Percentiles rank a stretch among this genome's conserved stretches.
Conservation (phyloP, 2,329 filamentous ascomycete genomes). For the Colletotrichum sp. region DNA sequence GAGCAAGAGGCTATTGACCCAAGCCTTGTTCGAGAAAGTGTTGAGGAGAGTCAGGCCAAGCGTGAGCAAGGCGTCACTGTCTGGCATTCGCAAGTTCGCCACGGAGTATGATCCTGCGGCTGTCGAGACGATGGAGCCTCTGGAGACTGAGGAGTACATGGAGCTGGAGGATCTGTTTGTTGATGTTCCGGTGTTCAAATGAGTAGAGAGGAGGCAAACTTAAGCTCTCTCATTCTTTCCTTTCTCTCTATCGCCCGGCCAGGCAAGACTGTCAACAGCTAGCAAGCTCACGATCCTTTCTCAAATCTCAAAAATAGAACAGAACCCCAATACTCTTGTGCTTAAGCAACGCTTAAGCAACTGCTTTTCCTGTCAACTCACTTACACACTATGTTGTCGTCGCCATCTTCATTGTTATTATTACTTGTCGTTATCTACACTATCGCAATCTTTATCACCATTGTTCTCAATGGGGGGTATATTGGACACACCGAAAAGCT, state of each 20-base stretch:
- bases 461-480: no score
- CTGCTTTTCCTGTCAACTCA: no score
- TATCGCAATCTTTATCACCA: no score
- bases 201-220: background rate
- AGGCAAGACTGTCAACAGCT: background rate
- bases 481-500: no score
- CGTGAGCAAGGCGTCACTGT: background rate
- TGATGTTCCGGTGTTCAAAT: background rate
- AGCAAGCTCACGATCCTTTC: background rate
- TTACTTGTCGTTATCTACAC: no score
- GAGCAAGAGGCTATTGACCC: background rate
- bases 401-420: no score
- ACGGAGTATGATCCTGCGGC: background rate
- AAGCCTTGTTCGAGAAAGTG: background rate
- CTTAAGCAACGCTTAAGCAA: no score
- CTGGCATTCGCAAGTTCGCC: background rate
- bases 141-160: background rate
- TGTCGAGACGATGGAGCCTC: background rate
- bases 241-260: background rate
- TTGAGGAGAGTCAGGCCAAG: background rate
- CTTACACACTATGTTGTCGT: no score
- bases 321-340: background rate
- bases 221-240: background rate
- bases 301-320: background rate
- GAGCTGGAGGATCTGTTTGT: background rate